These are phyloP conservation scores for Paramyrothecium roridum DNA, from an alignment of 2,329 filamentous ascomycete genomes.

Conservation along the genomic window DNA sequence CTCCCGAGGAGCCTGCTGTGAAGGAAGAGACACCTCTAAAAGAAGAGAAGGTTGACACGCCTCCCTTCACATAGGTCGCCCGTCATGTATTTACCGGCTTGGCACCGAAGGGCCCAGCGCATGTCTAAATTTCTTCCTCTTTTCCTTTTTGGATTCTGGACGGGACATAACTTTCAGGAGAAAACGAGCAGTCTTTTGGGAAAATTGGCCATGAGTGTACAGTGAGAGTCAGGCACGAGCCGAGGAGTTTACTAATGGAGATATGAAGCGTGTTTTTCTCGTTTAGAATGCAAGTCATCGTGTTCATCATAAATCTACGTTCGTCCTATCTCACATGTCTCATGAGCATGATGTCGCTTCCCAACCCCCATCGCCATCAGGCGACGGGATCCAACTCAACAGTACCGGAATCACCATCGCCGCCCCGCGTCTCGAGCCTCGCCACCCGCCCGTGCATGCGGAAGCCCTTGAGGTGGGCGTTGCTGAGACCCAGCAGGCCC, in stretches of 20 bases:
- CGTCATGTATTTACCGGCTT: no score
- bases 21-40: background rate
- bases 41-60: background rate
- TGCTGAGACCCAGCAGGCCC: conserved; percentile 51
- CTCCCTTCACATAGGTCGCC: background rate
- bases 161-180: background rate
- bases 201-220: background rate
- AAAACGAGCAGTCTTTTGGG: background rate
- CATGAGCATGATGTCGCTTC: no score
- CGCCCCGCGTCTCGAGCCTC: conserved; percentile 14
- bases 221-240: background rate
- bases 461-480: conserved; percentile 43
- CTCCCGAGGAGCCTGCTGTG: background rate
- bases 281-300: background rate
- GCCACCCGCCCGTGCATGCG: conserved; percentile 49
- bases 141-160: no score
- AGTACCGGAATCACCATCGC: background rate
- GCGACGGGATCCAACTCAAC: conserved; percentile 1
- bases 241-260: background rate
- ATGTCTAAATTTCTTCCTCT: no score
- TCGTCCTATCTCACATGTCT: background rate
- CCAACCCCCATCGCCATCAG: no score
- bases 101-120: no score
- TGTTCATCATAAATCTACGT: background rate
- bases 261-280: background rate